Evolutionary conservation across 2,329 filamentous ascomycete genomes (phyloP).

Genomic region (Stachybotrys chartarum): DNA sequence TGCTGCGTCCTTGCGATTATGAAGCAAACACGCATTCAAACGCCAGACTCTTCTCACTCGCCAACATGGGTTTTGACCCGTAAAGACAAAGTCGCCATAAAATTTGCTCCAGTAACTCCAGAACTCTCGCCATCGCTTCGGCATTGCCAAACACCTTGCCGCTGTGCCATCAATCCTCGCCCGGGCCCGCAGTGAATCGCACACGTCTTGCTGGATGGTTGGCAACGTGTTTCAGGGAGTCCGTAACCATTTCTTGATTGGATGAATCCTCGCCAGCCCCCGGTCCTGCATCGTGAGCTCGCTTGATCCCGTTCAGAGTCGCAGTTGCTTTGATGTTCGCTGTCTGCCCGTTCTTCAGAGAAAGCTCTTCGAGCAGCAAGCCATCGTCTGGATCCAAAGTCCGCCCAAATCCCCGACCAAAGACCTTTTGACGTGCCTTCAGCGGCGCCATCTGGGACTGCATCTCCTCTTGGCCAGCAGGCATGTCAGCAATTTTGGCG

Average conservation of each 20-base stretch:
- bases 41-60: too few relatives aligned
- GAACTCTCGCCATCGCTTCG: too few relatives aligned
- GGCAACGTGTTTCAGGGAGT: slow-evolving; percentile 5
- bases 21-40: too few relatives aligned
- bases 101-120: too few relatives aligned
- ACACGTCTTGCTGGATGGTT: slow-evolving; percentile 23
- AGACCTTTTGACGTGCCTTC: slow-evolving; percentile 38
- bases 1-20: too few relatives aligned
- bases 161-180: slow-evolving; percentile 7
- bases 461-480: slow-evolving; percentile 19
- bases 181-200: slow-evolving; percentile 18
- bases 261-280: neutral
- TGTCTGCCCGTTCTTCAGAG: neutral
- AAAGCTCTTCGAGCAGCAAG: slow-evolving; percentile 22
- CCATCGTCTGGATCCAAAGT: slow-evolving; percentile 38
- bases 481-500: slow-evolving; percentile 33
- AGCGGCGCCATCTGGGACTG: slow-evolving; percentile 43
- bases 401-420: slow-evolving; percentile 40
- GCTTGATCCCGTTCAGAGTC: slow-evolving; percentile 13
- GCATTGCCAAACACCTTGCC: too few relatives aligned
- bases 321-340: neutral
- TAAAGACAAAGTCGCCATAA: too few relatives aligned
- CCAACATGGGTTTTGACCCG: too few relatives aligned
- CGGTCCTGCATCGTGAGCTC: slow-evolving; percentile 9
- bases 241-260: neutral